These are phyloP conservation scores for Vaccinium macrocarpon DNA, from an alignment of 148 eudicot genomes.

Conservation along the genomic window DNA sequence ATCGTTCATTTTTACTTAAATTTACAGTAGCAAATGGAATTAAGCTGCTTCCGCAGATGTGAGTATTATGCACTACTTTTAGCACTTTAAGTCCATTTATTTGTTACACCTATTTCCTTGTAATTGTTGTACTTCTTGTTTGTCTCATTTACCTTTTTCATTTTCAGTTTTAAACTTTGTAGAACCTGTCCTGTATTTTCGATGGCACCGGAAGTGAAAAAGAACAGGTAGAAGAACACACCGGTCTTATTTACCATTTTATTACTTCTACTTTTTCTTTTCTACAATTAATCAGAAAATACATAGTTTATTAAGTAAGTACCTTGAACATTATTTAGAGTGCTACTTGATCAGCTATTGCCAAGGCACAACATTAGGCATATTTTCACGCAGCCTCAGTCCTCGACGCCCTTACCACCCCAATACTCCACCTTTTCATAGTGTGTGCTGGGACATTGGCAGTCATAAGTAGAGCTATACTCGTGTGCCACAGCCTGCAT, in stretches of 20 bases:
- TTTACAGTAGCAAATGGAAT: not conserved
- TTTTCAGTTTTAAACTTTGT: not conserved
- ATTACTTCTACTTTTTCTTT: not conserved
- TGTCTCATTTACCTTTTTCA: not conserved
- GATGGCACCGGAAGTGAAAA: not conserved
- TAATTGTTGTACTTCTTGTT: not conserved
- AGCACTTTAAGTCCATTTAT: not conserved
- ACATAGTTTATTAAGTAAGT: not conserved
- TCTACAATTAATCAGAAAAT: not conserved
- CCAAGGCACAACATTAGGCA: not conserved
- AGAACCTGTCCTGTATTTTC: not conserved
- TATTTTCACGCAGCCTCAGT: not conserved
- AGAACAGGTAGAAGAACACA: not conserved
- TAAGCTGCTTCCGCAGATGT: not conserved
- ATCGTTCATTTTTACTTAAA: not conserved
- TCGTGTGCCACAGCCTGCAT: not conserved
- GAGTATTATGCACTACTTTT: not conserved
- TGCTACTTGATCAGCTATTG: not conserved
- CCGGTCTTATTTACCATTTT: conserved; percentile 4
- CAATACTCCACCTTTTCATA: not conserved
- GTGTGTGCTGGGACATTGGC: not conserved
- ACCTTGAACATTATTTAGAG: conserved; percentile 21
- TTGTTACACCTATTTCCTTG: not conserved
- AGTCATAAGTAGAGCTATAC: not conserved
- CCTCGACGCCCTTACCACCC: not conserved